Base-by-base conservation (phyloP, 331 rosid genomes). In the Acacia pycnantha region DNA sequence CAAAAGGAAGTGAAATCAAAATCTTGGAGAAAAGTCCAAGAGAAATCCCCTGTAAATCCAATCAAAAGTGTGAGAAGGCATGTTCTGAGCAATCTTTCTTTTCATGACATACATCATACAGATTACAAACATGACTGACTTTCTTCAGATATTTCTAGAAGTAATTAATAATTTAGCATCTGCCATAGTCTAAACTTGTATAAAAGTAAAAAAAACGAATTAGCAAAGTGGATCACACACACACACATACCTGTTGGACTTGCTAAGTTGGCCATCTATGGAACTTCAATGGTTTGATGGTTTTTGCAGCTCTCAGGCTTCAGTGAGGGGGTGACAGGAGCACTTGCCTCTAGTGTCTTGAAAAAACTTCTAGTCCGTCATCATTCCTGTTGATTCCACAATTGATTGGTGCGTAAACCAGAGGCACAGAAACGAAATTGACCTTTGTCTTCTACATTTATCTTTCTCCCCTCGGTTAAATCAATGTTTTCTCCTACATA, bases 1-100 rank as follows among this genome's bases (percentile, higher is more conserved):
- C 91, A 91, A 31, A 77, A 48, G 71, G 88, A 89, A 43, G 79
- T 82, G 69, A 87, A 33, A 22, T 86, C 87, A 50, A 87, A 74
- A 68, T 87, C 67, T 67, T 68, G 87, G 26, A 83, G 77, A 88
- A 91, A 87, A 70, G 24, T 76, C 92, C 87, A 76, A 40, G 90
- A 82, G 73, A 82, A 40, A 11, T 69, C 69, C 11, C 81, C 88
- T 31, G 88, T 85, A 69, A 29, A 59, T 84, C 11, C 73, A 35
- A 44, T 11, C 76, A 15, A 50, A 33, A 76, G 29, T 5, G 16
- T 6, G 33, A 64, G 29, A 77, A 66, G 22, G 4, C 21, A 26
- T 24, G 18, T 26, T 59, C 41, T 59, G 29, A 73, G 77, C 53
- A 44, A 24, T 70, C 11, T 26, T 48, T 26, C 62, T 33, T 33